Evolutionary conservation across 2,329 filamentous ascomycete genomes (phyloP).

Genomic region (Calonectria pteridis): DNA sequence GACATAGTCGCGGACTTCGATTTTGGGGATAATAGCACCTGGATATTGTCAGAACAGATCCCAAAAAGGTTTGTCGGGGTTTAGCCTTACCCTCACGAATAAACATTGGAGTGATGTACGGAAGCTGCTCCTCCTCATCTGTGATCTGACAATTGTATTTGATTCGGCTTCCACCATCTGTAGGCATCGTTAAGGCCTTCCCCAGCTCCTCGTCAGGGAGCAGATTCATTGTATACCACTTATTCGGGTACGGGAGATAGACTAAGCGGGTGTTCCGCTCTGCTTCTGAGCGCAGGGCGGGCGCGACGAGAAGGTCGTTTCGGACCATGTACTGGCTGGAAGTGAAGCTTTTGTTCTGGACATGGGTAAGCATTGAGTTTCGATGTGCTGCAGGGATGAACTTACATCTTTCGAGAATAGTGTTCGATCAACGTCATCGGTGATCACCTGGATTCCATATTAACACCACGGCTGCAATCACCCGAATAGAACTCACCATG

Average conservation of each 20-base stretch:
- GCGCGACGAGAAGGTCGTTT: slow-evolving; percentile 11
- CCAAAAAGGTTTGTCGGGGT: neutral
- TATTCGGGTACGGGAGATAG: slow-evolving; percentile 1
- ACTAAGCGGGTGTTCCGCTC: neutral
- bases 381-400: neutral
- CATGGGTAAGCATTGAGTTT: neutral
- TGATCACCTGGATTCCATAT: slow-evolving; percentile 2
- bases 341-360: slow-evolving; percentile 9
- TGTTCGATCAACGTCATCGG: neutral
- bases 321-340: slow-evolving; percentile 16
- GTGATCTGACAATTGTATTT: neutral
- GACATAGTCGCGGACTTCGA: slow-evolving; percentile 1
- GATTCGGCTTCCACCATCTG: slow-evolving; percentile 3
- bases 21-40: slow-evolving; percentile 17
- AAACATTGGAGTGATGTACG: slow-evolving; percentile 12
- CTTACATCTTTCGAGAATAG: slow-evolving; percentile 1
- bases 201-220: neutral
- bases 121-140: slow-evolving; percentile 1
- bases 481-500: neutral
- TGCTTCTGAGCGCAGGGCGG: neutral
- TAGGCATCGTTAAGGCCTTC: neutral
- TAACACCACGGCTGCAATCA: neutral
- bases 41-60: neutral
- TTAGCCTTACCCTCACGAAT: slow-evolving; percentile 3
- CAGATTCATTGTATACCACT: slow-evolving; percentile 8